phyloP scores from a whole-genome alignment of 257 asterid genomes.

The Solanum tarijense region DNA sequence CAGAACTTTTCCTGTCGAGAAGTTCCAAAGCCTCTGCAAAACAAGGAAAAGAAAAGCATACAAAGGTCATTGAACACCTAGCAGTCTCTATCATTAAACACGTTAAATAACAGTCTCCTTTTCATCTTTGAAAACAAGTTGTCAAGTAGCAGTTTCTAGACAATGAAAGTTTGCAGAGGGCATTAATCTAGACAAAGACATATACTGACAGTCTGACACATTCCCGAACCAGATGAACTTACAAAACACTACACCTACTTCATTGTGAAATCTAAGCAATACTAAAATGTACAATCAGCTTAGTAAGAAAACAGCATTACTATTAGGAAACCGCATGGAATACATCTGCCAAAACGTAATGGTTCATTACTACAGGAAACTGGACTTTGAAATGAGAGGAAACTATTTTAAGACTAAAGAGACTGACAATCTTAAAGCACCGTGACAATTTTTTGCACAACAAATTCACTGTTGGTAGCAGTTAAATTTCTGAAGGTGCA shows the following conservation, averaged over 20 bases:
- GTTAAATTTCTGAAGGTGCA: neutral
- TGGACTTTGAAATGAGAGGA: neutral
- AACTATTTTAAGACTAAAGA: neutral
- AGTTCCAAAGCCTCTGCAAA: conserved; percentile 92
- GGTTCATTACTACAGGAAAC: neutral
- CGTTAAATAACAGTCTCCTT: neutral
- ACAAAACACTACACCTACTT: neutral
- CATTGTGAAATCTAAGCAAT: neutral
- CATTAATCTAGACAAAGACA: neutral
- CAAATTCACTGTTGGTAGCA: neutral
- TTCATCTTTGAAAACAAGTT: neutral
- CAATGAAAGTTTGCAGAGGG: neutral
- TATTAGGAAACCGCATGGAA: neutral
- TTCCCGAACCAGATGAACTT: neutral
- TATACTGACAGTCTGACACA: neutral
- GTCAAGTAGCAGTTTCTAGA: neutral
- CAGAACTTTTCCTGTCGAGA: conserved; percentile 67
- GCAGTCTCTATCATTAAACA: neutral
- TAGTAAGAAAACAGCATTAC: neutral
- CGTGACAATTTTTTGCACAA: neutral
- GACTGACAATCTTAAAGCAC: neutral
- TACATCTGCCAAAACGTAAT: neutral
- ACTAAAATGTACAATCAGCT: neutral
- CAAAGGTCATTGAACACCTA: neutral
- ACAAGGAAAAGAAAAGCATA: neutral